A percentile compares a stretch with the other conserved stretches of the same genome.
These are phyloP conservation scores for Gossypium herbaceum DNA, from an alignment of 345 rosid genomes.

Conservation along the genomic window DNA sequence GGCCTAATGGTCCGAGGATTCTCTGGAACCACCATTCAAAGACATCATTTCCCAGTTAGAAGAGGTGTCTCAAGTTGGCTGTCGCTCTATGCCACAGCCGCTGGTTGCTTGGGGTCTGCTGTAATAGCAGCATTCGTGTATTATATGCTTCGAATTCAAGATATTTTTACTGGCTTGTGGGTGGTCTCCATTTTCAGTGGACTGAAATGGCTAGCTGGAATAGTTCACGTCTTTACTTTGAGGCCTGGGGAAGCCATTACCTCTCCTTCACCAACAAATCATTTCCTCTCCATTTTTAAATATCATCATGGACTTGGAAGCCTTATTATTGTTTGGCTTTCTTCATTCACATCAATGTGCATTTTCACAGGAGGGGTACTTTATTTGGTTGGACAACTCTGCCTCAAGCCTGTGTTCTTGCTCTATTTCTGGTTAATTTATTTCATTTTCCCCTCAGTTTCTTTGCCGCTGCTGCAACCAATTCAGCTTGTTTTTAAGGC, in stretches of 20 bases:
- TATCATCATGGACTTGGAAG: slow-evolving; percentile 47
- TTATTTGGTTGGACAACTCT: slow-evolving; percentile 41
- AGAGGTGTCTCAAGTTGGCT: slow-evolving; percentile 48
- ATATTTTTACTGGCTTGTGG: slow-evolving; percentile 41
- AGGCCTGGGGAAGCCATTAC: slow-evolving; percentile 23
- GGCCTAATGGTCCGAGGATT: slow-evolving; percentile 42
- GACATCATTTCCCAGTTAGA: slow-evolving; percentile 28
- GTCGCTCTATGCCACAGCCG: slow-evolving; percentile 42
- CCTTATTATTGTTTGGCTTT: slow-evolving; percentile 32
- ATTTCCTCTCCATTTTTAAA: slow-evolving; percentile 36
- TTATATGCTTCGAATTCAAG: slow-evolving; percentile 40
- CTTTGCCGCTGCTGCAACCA: slow-evolving; percentile 45
- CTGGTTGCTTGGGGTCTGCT: slow-evolving; percentile 49
- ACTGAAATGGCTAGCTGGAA: slow-evolving; percentile 48
- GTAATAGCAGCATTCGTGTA: slow-evolving; percentile 45
- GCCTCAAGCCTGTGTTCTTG: slow-evolving; percentile 36
- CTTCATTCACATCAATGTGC: slow-evolving; percentile 58
- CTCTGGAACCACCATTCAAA: slow-evolving; percentile 30
- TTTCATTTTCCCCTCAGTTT: slow-evolving; percentile 43
- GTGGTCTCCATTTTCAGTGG: slow-evolving; percentile 63
- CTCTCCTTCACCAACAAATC: slow-evolving; percentile 18
- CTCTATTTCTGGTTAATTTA: slow-evolving; percentile 46
- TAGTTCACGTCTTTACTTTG: slow-evolving; percentile 21
- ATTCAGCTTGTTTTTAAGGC: slow-evolving; percentile 37
- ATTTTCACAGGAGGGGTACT: slow-evolving; percentile 44